Base-by-base conservation (phyloP, 257 asterid species). In the Datura wrightii region DNA sequence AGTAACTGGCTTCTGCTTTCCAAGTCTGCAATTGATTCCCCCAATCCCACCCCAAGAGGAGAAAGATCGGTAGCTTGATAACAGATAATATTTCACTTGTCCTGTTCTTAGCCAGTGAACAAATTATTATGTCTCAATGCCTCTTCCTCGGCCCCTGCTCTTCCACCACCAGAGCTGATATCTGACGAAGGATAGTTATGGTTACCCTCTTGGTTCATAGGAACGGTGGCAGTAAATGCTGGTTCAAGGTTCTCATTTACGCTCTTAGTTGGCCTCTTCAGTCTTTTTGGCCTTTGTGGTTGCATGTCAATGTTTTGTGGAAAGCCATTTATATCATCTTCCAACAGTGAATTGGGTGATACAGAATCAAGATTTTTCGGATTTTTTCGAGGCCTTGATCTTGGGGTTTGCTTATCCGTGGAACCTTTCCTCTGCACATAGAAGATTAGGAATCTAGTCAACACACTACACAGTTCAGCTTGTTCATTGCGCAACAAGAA, bases 201-300 rank as follows among this genome's bases (percentile, higher is more conserved):
- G 84, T 78, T 85, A 58, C 79, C 93, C 79, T 89, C 94, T 84
- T 86, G 92, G 85, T 86, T 59, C 50, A 84, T 72, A 56, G 74
- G 74, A 41, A 89, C 48, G 65, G 84, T 82, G 80, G 94, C 95
- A 13, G 95, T 90, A 87, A 92, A 93, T 36, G 98, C 97, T 48
- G 99, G 99, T 85, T 97, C 99, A 7, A 97, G 91, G 90, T 88
- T 92, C 81, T 93, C 98, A 14, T 95, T 95, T 31, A 97, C 95
- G 24, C 99, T 95, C 92, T 94, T 97, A 52, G 98, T 97, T 11
- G 97, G 98, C 88, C 99, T 93, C 87, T 91, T 97, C 92, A 91
- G 79, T 86, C 99, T 92, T 93, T 95, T 97, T 13, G 98, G 96
- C 87, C 97, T 89, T 86, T 92, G 97, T 70, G 87, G 92, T 76